Evolutionary conservation across 371 early-diverging fungal genomes (phyloP).

Genomic region (Dichotomocladium elegans): DNA sequence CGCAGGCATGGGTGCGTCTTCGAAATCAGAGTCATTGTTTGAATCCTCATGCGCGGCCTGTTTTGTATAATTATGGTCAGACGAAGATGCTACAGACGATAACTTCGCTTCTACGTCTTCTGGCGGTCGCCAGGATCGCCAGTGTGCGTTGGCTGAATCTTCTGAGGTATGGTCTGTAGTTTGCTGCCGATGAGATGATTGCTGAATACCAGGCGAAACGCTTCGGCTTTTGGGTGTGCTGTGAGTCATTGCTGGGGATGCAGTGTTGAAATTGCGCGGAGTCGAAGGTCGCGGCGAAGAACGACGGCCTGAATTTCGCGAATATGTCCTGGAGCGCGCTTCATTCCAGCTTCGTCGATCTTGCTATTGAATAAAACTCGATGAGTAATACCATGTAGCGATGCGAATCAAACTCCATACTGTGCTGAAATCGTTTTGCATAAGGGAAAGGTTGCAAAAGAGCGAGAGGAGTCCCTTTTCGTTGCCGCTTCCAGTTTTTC

Average conservation of each 20-base stretch:
- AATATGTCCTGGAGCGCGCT: not conserved
- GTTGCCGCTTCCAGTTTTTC: too few species aligned
- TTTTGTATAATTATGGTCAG: too few species aligned
- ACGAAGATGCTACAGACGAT: too few species aligned
- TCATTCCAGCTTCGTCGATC: not conserved
- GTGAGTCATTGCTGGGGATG: not conserved
- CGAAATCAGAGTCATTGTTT: too few species aligned
- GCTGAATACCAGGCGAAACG: not conserved
- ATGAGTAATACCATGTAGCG: too few species aligned
- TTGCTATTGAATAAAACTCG: too few species aligned
- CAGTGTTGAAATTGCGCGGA: not conserved
- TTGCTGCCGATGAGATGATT: not conserved
- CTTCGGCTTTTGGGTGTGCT: not conserved
- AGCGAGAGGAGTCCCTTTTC: too few species aligned
- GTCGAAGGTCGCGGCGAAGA: not conserved
- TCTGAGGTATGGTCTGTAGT: not conserved
- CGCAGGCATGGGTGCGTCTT: too few species aligned
- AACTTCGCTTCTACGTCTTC: not conserved
- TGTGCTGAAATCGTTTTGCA: too few species aligned
- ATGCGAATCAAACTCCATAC: too few species aligned
- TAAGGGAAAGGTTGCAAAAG: too few species aligned
- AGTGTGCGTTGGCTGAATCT: not conserved
- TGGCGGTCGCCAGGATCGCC: not conserved
- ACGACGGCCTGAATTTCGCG: not conserved
- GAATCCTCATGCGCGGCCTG: too few species aligned